Evolutionary conservation across 192 early-diverging fungal genomes (phyloP), one percentile per base, ranked within the genome.

Genomic region (Martensiomyces pterosporus): DNA sequence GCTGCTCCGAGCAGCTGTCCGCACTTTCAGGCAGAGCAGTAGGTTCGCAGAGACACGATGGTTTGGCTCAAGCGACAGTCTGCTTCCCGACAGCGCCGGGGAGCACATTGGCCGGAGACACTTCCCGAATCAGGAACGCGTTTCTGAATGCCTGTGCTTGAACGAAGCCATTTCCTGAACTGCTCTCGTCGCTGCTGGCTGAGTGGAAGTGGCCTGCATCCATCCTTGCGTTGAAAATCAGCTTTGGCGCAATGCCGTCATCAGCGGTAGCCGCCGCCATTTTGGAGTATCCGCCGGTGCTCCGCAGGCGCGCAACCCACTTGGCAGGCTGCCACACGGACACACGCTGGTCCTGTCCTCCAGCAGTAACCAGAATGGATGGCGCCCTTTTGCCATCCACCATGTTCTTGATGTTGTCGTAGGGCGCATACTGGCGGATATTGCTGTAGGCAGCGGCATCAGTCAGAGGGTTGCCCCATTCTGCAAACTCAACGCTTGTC

Each of bases 261-360:
- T 23, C 3, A 8, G 21, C 19, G 17, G 26, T 9, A 23, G 13
- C 24, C 12, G n/a, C 24, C 21, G 1, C 14, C 16, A n/a, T n/a
- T n/a, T 27, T 24, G 1, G 56, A 24, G 16, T 73, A 61, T 17
- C 58, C 42, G n/a, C 63, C 63, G 10, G 32, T 24, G 29, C 46
- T 77, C 57, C 85, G 74, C 26, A 94, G 41, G 9, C 85, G 76
- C 8, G 93, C 89, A 24, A 93, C 84, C 65, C 79, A 96, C 56
- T 96, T 94, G n/a, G 88, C 53, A 1, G 90, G 87, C 49, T 96
- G 90, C 66, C 83, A 91, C 32, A 80, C 85, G 18, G 79, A 72
- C 2, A 96, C 93, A 0, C 93, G 67, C 45, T 82, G 80, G 55
- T 96, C 93, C 29, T 78, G 77, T 29, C 90, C 74, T 4, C 91